These are phyloP conservation scores for Boehmeria nivea DNA, from an alignment of 306 rosid genomes.

Conservation along the genomic window DNA sequence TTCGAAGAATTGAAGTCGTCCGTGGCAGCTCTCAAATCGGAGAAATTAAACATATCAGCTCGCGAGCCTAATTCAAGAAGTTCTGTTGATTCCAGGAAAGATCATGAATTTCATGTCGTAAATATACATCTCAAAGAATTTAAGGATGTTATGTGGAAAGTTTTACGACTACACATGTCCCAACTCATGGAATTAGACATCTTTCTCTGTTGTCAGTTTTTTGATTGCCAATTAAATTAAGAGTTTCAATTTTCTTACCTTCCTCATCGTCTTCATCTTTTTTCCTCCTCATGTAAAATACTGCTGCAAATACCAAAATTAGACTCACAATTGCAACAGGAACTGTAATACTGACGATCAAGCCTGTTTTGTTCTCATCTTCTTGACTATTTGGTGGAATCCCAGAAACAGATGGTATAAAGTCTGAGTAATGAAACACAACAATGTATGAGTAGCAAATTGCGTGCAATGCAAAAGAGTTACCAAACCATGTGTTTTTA, in stretches of 20 bases:
- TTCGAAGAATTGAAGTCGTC: slow-evolving; percentile 18
- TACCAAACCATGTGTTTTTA: background rate
- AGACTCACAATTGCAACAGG: slow-evolving; percentile 1
- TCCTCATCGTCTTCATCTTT: background rate
- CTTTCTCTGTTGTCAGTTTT: no score
- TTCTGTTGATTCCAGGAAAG: slow-evolving; percentile 8
- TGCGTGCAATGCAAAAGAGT: background rate
- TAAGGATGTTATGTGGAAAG: no score
- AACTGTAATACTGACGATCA: slow-evolving; percentile 10
- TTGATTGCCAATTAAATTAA: background rate
- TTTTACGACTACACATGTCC: no score
- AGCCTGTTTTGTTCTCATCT: slow-evolving; percentile 10
- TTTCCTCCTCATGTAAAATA: slow-evolving; percentile 11
- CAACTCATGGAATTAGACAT: no score
- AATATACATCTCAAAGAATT: no score
- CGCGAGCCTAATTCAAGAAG: slow-evolving; percentile 17
- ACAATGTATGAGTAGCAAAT: background rate
- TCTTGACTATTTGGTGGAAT: slow-evolving; percentile 10
- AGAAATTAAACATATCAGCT: slow-evolving; percentile 19
- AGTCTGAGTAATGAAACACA: slow-evolving; percentile 5
- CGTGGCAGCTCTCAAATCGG: slow-evolving; percentile 20
- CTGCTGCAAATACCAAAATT: background rate
- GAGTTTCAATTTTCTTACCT: slow-evolving; percentile 5
- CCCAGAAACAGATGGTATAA: slow-evolving; percentile 14
- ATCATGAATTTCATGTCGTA: no score